Base-by-base conservation (phyloP, 257 asterid species). In the Cordia subcordata region DNA sequence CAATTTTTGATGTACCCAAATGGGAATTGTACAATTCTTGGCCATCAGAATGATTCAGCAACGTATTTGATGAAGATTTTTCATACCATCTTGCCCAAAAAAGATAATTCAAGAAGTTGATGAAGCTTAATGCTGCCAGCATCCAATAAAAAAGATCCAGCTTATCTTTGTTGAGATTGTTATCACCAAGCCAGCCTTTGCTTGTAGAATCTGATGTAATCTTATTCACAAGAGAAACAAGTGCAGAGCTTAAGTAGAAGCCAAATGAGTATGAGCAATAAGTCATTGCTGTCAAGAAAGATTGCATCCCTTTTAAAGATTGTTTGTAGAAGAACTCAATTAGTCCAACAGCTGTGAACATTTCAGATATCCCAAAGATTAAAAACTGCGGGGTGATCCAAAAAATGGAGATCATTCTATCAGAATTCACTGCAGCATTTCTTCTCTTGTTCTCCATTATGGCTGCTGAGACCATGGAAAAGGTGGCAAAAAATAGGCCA, bases 281-380 rank as follows among this genome's bases (percentile, higher is more conserved):
- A 15, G 98, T 85, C 0, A 86, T 65, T 22, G 98, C 94, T 13
- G 94, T 92, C 20, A 83, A 40, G 67, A 81, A 88, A 0, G 96
- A 66, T 60, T 77, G 82, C 94, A 84, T 88, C 65, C 96, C 96
- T 42, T 68, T 76, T 52, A 77, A n/a, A 0, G 72, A 11, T 51
- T 92, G 96, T 65, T 79, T 86, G 82, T 92, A 92, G 69, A 88
- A 92, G 84, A 92, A 88, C 68, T 92, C 98, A 21, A 88, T 58
- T 0, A 92, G 71, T 6, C 98, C 96, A n/a, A 92, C 98, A 1
- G 96, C 96, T 0, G 98, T 88, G 15, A 92, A 74, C 98, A 92
- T 92, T 46, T 92, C 98, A 0, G 98, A 86, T 5, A 88, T 1
- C 56, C 98, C 96, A 53, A 92, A 88, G 33, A 92, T 84, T 68